Evolutionary conservation across 108 stramenopile species (phyloP).

Genomic region (Asterionellopsis glacialis): DNA sequence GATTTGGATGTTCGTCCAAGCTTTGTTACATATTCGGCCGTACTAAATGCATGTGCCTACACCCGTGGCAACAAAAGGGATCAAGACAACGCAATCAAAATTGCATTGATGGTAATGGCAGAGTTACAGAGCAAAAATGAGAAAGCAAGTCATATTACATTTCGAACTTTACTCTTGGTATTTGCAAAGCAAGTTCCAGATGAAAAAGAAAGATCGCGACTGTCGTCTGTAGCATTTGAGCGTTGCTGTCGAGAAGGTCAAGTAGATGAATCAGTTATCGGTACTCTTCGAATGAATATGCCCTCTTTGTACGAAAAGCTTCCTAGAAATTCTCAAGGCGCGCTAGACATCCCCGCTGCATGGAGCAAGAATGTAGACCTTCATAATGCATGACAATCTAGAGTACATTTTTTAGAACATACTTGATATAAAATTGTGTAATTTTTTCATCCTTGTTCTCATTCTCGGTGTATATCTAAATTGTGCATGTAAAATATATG

Average conservation of each 20-base stretch:
- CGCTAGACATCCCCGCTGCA: background rate
- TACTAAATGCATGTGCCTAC: conserved; percentile 13
- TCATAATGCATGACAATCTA: background rate
- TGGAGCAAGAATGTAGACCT: conserved; percentile 1
- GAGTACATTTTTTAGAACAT: no score
- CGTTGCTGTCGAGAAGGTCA: conserved; percentile 14
- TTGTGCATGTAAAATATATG: no score
- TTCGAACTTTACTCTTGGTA: background rate
- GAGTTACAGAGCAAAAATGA: conserved; percentile 8
- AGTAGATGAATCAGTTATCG: conserved; percentile 1
- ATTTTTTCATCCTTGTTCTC: no score
- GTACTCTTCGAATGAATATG: background rate
- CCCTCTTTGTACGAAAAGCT: conserved; percentile 7
- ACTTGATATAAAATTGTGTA: no score
- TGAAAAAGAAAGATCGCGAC: background rate
- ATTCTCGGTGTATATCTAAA: no score
- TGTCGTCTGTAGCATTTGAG: conserved; percentile 4
- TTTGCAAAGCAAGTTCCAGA: conserved; percentile 1
- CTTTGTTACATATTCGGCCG: background rate
- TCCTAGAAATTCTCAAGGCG: background rate
- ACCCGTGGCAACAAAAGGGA: background rate
- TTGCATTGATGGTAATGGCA: conserved; percentile 28
- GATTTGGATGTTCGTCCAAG: conserved; percentile 12
- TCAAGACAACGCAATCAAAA: conserved; percentile 35
- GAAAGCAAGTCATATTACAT: background rate